Base-by-base conservation (phyloP, 1,284 basidiomycete species). In the Phylloporus sp. region DNA sequence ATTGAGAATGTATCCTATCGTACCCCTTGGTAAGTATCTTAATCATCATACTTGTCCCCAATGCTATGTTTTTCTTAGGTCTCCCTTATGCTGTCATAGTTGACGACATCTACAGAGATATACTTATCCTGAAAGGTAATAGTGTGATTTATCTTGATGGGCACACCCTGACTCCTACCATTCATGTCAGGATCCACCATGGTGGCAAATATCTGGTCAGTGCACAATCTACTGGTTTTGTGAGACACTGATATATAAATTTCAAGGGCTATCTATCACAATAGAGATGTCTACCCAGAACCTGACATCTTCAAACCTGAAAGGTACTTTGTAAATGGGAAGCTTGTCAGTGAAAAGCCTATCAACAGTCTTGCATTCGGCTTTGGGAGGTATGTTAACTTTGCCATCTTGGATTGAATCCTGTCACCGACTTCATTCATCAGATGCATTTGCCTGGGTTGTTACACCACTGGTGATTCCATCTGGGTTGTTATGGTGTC, bases 1-100 rank as follows among this genome's bases (percentile, higher is more conserved):
- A 7, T 61, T 87, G 39, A 75, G 87, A 24, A 83, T 80, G 73
- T 78, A 81, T 22, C 77, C 82, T 3, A 77, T 84, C 20, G 76
- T 68, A 5, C 81, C 66, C 51, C 76, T 72, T 64, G 56, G 64
- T 57, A 44, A 49, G 29, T 46, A 42, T 37, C 34, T 61, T 44
- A 6, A 50, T 31, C 17, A 10, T 11, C 24, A 28, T 13, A 6
- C 7, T 34, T 5, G 37, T 37, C 3, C 40, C 37, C 3, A 13
- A 47, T 49, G 22, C 40, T 55, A 1, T 34, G 1, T 31, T 52
- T 3, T 17, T 46, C 11, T 39, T 39, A 83, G 83, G 78, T 20
- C 64, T 84, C 31, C 79, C 82, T 1, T 83, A 84, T 65, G 71
- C 73, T 51, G 76, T 79, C 5, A 77, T 68, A 3, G 61, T 72